A percentile compares a stretch with the other conserved stretches of the same genome.
Evolutionary conservation across 2,329 filamentous ascomycete genomes (phyloP).

Genomic region (Pseudocercospora vitis): DNA sequence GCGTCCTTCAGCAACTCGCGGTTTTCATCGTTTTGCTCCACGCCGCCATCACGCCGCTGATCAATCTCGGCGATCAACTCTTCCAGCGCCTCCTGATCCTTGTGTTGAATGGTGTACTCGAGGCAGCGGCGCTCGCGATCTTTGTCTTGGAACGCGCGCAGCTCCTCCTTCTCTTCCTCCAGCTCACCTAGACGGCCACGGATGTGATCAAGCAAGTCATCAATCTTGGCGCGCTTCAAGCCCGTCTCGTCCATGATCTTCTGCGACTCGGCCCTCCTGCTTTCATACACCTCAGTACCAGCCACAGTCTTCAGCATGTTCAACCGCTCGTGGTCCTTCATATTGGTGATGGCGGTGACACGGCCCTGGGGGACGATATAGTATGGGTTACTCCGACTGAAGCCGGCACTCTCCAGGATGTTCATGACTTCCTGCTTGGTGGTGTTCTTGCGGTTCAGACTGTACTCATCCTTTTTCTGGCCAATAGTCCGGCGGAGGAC

Average conservation of each 20-base stretch:
- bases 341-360: constrained; percentile 93
- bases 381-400: constrained; percentile 96
- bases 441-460: constrained; percentile 92
- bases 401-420: constrained; percentile 90
- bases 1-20: constrained; percentile 65
- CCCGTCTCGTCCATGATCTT: constrained; percentile 98
- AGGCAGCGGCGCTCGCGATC: constrained; percentile 88
- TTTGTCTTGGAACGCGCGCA: constrained; percentile 90
- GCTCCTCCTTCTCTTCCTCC: constrained; percentile 95
- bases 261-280: constrained; percentile 81
- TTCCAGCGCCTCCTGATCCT: constrained; percentile 78
- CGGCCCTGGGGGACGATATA: constrained; percentile 98
- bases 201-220: constrained; percentile 87
- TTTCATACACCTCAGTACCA: constrained; percentile 95
- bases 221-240: constrained; percentile 91
- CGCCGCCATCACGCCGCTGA: constrained; percentile 73
- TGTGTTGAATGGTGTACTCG: constrained; percentile 91
- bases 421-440: constrained; percentile 95
- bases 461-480: constrained; percentile 97
- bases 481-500: constrained; percentile 92
- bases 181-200: constrained; percentile 84
- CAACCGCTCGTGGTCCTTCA: constrained; percentile 92
- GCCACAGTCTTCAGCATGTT: constrained; percentile 96
- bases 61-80: constrained; percentile 80
- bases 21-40: constrained; percentile 53